Conservation (phyloP, 2,329 filamentous ascomycete species). For the Didymella pomorum region DNA sequence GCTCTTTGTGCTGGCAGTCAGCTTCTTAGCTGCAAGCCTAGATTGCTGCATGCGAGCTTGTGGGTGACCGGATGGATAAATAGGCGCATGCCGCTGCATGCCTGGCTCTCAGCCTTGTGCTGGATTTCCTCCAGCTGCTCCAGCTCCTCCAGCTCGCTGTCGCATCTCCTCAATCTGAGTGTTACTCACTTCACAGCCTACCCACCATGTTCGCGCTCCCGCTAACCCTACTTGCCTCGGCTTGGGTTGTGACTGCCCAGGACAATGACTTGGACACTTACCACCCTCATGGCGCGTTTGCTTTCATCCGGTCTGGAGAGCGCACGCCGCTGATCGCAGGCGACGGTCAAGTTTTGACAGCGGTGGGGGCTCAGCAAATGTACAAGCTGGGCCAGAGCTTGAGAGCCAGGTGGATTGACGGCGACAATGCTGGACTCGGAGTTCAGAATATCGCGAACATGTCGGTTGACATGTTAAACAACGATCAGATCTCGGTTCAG, state of each 20-base stretch:
- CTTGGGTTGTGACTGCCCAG: conserved; percentile 35
- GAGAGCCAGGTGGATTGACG: conserved; percentile 60
- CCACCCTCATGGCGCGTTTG: conserved; percentile 59
- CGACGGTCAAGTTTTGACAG: conserved; percentile 55
- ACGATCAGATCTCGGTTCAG: conserved; percentile 58
- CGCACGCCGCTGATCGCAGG: conserved; percentile 55
- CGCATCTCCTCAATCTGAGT: not conserved
- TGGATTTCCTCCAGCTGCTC: conserved; percentile 1
- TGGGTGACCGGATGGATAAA: conserved; percentile 26
- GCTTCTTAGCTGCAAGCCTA: conserved; percentile 20
- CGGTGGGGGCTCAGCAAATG: conserved; percentile 64
- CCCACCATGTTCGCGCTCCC: conserved; percentile 40
- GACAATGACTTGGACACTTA: conserved; percentile 28
- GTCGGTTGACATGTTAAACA: conserved; percentile 54
- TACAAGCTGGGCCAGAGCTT: conserved; percentile 60
- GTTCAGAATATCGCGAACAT: conserved; percentile 50
- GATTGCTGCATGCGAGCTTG: conserved; percentile 26
- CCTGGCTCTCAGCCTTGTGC: conserved; percentile 17
- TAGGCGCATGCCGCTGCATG: conserved; percentile 18
- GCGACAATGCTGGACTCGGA: conserved; percentile 31
- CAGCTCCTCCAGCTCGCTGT: not conserved
- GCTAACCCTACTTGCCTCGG: conserved; percentile 32
- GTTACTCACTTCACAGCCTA: conserved; percentile 3
- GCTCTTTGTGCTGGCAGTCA: conserved; percentile 34
- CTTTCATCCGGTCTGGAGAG: conserved; percentile 64